A percentile compares a stretch with the other conserved stretches of the same genome.
These are phyloP conservation scores for Naganishia friedmannii DNA, from an alignment of 768 basidiomycete genomes.

Conservation along the genomic window DNA sequence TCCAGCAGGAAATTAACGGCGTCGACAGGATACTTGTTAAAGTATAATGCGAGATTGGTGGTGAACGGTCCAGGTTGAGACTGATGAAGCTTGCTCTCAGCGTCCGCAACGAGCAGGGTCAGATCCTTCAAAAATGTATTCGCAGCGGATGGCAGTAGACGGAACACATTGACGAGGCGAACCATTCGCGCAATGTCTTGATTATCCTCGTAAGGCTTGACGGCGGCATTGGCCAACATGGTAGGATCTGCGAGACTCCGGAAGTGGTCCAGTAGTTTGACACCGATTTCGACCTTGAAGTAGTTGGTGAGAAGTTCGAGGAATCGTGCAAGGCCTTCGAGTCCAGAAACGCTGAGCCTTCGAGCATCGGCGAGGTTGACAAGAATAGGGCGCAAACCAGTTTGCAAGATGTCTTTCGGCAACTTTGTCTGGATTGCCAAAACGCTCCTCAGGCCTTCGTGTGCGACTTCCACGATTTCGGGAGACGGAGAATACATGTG, in stretches of 20 bases:
- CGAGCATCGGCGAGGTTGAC: conserved; percentile 98
- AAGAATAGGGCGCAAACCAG: conserved; percentile 88
- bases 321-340: conserved; percentile 85
- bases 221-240: conserved; percentile 73
- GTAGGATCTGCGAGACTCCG: conserved; percentile 84
- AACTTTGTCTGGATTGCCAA: conserved; percentile 83
- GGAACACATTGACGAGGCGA: conserved; percentile 94
- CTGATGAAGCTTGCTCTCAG: conserved; percentile 86
- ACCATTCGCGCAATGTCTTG: conserved; percentile 90
- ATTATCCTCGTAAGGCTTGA: conserved; percentile 73
- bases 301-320: conserved; percentile 94
- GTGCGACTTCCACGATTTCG: conserved; percentile 92
- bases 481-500: conserved; percentile 86
- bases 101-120: conserved; percentile 83
- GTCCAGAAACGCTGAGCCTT: conserved; percentile 80
- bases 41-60: conserved; percentile 81
- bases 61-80: conserved; percentile 88
- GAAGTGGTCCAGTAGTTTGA: conserved; percentile 95
- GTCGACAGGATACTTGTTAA: conserved; percentile 83
- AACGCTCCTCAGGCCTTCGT: conserved; percentile 85
- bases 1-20: conserved; percentile 79
- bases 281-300: conserved; percentile 98
- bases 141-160: conserved; percentile 81
- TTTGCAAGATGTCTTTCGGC: conserved; percentile 91
- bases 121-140: conserved; percentile 85